Base-by-base conservation (phyloP, 257 asterid genomes). In the Plectranthus barbatus region DNA sequence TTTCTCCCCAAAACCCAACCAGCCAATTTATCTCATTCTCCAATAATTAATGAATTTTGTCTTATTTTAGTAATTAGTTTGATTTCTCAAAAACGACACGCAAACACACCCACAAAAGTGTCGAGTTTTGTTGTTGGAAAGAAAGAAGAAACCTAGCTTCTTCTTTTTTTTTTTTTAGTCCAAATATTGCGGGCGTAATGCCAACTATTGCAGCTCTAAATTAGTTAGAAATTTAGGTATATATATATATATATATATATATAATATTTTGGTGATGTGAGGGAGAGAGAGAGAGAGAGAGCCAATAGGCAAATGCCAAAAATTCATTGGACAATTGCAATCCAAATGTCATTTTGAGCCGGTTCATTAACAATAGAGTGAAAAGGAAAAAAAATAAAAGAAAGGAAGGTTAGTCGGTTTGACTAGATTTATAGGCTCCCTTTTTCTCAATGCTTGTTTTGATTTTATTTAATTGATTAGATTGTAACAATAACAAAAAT, bases 1-100 rank as follows among this genome's bases (percentile, higher is more conserved):
- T 23, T 54, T 65, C 62, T 58, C 72, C 77, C 69, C 13, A 66
- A 72, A 13, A 23, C 69, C 62, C 62, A 61, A 57, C 67, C 44
- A 72, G 64, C 14, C 67, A 34, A 66, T 71, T 59, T 71, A n/a
- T 55, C 66, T 53, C 53, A 66, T 56, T 46, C 56, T 47, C 46
- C 42, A 33, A 21, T 55, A 50, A 49, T 31, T 45, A 66, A 57
- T 33, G 40, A 18, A 20, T 21, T 46, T 37, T 6, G 4, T 19
- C 49, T 64, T 13, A 46, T 42, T 56, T 53, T 45, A 23, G 14
- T 13, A 56, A 34, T 34, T 50, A 20, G 4, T 23, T 51, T 1
- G 5, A 20, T 52, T 23, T 39, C 1, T n/a, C 11, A 40, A 40
- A 9, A 9, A 9, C 1, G 4, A 4, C 42, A 37, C n/a, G 4